Evolutionary conservation across 1,284 basidiomycete genomes (phyloP).

Genomic region (Amylostereum areolatum): DNA sequence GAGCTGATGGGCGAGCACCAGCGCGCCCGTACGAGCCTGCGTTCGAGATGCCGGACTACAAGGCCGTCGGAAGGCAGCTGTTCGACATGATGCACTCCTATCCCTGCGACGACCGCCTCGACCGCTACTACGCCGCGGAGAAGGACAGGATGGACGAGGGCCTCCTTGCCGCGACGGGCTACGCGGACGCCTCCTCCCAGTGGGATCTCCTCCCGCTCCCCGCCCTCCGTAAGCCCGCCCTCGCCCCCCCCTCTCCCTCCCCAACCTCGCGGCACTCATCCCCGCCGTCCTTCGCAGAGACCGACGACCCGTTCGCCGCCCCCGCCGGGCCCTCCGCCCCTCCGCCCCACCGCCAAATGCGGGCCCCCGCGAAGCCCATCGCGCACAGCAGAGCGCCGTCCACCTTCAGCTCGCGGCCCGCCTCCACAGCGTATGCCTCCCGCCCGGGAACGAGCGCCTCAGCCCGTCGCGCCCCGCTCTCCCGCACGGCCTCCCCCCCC

Average conservation of each 20-base stretch:
- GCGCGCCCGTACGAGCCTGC: slow-evolving; percentile 28
- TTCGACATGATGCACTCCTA: slow-evolving; percentile 19
- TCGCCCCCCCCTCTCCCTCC: background rate
- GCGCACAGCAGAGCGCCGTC: background rate
- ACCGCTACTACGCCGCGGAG: slow-evolving; percentile 20
- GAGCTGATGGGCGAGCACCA: background rate
- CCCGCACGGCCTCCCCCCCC: background rate
- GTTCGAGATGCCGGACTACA: slow-evolving; percentile 30
- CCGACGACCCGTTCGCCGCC: slow-evolving; percentile 9
- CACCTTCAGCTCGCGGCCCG: background rate
- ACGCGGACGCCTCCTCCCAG: slow-evolving; percentile 9
- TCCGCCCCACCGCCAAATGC: background rate
- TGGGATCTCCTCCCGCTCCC: slow-evolving; percentile 15
- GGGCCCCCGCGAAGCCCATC: slow-evolving; percentile 3
- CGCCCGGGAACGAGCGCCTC: background rate
- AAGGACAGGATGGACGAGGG: slow-evolving; percentile 19
- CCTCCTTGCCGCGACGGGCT: slow-evolving; percentile 18
- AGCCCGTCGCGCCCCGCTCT: background rate
- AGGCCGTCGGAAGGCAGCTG: slow-evolving; percentile 18
- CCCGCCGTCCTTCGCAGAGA: background rate
- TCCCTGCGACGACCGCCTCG: slow-evolving; percentile 21
- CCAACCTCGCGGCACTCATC: too few relatives aligned
- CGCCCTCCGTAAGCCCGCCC: slow-evolving; percentile 19
- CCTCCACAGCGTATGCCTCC: background rate
- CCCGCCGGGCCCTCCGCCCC: background rate